Conservation (phyloP, 2,329 filamentous ascomycete genomes). For the Claviceps sp. region DNA sequence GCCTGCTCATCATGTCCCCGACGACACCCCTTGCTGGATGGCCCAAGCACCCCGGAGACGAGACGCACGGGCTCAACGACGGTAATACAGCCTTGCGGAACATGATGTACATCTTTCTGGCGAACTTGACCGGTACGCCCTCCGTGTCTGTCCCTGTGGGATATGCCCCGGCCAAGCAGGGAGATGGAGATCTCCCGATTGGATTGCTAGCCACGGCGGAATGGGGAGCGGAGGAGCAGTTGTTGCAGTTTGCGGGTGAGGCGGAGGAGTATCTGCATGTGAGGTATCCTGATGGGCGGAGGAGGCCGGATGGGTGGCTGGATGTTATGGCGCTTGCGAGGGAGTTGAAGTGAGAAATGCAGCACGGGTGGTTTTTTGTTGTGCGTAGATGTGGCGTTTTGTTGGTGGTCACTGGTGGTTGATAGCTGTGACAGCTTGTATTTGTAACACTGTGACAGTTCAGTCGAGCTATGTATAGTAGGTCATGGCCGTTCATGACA, state of each 20-base stretch:
- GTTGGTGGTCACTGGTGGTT: not conserved
- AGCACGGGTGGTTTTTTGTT: not conserved
- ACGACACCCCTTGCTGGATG: conserved; percentile 66
- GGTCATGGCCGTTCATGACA: no score
- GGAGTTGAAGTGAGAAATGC: conserved; percentile 7
- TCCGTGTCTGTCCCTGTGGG: conserved; percentile 63
- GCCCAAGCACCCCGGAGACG: conserved; percentile 44
- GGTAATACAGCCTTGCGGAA: conserved; percentile 58
- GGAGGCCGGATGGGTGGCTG: conserved; percentile 40
- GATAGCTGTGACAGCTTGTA: no score
- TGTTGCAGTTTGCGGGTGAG: conserved; percentile 46
- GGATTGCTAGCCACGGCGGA: conserved; percentile 51
- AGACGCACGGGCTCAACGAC: conserved; percentile 61
- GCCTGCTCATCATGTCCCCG: conserved; percentile 66
- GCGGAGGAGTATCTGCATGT: conserved; percentile 42
- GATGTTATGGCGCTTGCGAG: conserved; percentile 33
- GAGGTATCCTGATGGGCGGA: conserved; percentile 32
- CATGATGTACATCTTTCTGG: conserved; percentile 78
- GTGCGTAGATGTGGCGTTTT: not conserved
- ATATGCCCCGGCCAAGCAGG: conserved; percentile 45
- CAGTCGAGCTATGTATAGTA: no score
- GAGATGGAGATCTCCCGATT: conserved; percentile 45
- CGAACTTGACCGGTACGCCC: conserved; percentile 71
- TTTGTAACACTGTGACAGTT: no score
- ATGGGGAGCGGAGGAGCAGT: conserved; percentile 52